Evolutionary conservation across 495 filamentous ascomycete genomes (phyloP), one percentile per base, ranked within the genome.

Genomic region (Penicillium riverlandense): DNA sequence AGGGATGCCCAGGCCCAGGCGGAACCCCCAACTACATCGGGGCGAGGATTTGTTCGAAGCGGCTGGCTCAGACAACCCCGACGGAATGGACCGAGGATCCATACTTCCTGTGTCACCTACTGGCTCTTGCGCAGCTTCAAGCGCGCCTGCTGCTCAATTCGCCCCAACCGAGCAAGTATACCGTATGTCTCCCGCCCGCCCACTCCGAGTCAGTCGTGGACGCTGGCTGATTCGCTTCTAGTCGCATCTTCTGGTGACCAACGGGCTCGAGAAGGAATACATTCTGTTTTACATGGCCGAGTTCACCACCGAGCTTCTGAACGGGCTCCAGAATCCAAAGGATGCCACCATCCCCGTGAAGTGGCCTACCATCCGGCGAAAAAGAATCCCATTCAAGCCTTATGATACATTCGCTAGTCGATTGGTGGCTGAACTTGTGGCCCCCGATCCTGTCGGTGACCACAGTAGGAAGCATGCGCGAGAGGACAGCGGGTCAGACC

Each of bases 121-220:
- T 57, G 37, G 29, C 54, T 30, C 22, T 57, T 36, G 43, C 50
- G 7, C 54, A 57, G 37, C 41, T 48, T 27, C 54, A 57, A 30
- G 47, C 53, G 41, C 42, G 40, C n/a, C 10, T 10, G 11, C 15
- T 1, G 15, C 15, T 16, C 15, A 16, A 16, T 16, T 16, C 4
- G 15, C 15, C 15, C 15, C 1, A 16, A 16, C 15, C 15, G 15
- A 16, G 15, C 15, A 16, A 16, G 15, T 16, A 16, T 16, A 16
- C 4, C 15, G 15, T 16, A 16, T 16, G 15, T 16, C 15, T 16
- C 4, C 15, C 1, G 15, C 15, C 15, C 15, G 15, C 15, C 4
- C 15, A 4, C 15, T 16, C 15, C 15, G 15, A 16, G 15, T 16
- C 15, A 1, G 15, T 16, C 15, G 1, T 16, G 15, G 15, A 16